Base-by-base conservation (phyloP, 139 green algal species). In the Tetratostichococcus sp. region DNA sequence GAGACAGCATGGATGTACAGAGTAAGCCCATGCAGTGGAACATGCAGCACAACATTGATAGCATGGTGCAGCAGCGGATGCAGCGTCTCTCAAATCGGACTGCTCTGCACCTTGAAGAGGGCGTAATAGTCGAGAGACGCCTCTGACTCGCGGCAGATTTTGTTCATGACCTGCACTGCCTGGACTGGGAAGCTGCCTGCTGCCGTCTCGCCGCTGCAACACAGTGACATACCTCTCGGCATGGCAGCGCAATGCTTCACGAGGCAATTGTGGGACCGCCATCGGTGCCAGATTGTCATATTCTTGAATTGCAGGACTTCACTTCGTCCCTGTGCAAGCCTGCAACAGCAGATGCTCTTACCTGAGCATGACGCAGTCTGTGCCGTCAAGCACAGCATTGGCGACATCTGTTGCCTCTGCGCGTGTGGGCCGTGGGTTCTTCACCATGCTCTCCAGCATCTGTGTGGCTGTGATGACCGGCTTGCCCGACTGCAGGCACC, bases 291-390 rank as follows among this genome's bases (percentile, higher is more conserved):
- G n/a, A n/a, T n/a, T n/a, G n/a, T n/a, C n/a, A n/a, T n/a, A n/a
- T n/a, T n/a, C n/a, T n/a, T n/a, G n/a, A n/a, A n/a, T n/a, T n/a
- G n/a, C n/a, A n/a, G n/a, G n/a, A n/a, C n/a, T n/a, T n/a, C n/a
- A n/a, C n/a, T n/a, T n/a, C n/a, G n/a, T n/a, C n/a, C n/a, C n/a
- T n/a, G n/a, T n/a, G n/a, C n/a, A n/a, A n/a, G n/a, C n/a, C n/a
- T n/a, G n/a, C n/a, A n/a, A n/a, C n/a, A n/a, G n/a, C n/a, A n/a
- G n/a, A n/a, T n/a, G 8, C 39, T 50, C 39, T 50, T 17, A 62
- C 50, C 50, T 97, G 31, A 99, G 90, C 95, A 99, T 99, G 78
- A 98, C 93, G 79, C 92, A 97, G 87, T 97, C 93, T 2, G 94
- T 97, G 78, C 94, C 94, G 80, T 98, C 94, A 66, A 98, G 83